Base-by-base conservation (phyloP, 2,329 filamentous ascomycete species). In the Ophiocordyceps robertsii region DNA sequence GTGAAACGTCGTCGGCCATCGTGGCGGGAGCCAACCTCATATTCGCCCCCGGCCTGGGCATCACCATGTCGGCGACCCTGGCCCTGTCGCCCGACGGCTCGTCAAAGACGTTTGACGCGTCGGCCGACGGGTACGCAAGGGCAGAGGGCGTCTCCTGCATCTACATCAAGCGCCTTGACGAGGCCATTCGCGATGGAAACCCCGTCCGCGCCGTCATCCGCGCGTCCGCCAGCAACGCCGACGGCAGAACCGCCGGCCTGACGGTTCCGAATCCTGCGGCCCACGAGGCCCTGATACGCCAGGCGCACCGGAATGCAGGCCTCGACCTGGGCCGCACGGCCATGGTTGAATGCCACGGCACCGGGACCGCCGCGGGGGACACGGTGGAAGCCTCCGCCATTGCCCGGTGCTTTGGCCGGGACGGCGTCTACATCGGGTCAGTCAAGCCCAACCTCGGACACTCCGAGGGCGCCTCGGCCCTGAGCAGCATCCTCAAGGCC, bases 121-220 rank as follows among this genome's bases (percentile, higher is more conserved):
- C 53, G 0, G 59, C 54, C 1, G 50, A 59, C 46, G 65, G 70
- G 3, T 72, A 71, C 48, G 63, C 56, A 2, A 56, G 67, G 19
- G 65, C 65, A 7, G 67, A 72, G 46, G 55, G 59, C 12, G 40
- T 72, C 16, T 38, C 36, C 31, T 43, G 44, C 11, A 11, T 51
- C 3, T 41, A 67, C 2, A 43, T 72, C 4, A 72, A 72, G 51
- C 58, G 49, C 0, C 49, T 71, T 1, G 53, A 56, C 9, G 55
- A 63, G 32, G 69, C 69, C 2, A 32, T 71, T 1, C 47, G 46
- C 5, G 65, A 66, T 36, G 59, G 60, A 11, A 63, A 72, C 10
- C 30, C 39, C 3, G 19, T 41, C 4, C 43, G 43, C 11, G 43
- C 38, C 14, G 35, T 44, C 3, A 55, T 66, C 29, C 52, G 57